Conservation (phyloP, 1,284 basidiomycete genomes). For the Puccinia polysora region DNA sequence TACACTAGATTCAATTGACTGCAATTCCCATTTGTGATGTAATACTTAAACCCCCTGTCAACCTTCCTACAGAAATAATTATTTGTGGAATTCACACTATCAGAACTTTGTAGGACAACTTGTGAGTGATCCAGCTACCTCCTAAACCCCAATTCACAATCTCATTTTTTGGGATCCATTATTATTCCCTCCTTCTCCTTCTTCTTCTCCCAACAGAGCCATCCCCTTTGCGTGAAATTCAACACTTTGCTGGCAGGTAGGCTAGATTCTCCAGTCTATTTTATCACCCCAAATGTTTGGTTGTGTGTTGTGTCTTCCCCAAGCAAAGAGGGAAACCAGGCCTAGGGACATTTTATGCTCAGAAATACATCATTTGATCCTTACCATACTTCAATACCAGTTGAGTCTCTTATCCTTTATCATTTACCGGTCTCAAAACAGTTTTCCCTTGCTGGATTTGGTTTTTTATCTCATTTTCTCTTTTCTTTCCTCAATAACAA, state of each 20-base stretch:
- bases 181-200: too few relatives aligned
- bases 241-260: constrained; percentile 34
- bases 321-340: constrained; percentile 34
- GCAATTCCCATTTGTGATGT: too few relatives aligned
- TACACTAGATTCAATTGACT: not conserved
- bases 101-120: constrained; percentile 36
- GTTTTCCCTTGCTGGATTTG: too few relatives aligned
- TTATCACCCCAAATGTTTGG: constrained; percentile 36
- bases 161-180: too few relatives aligned
- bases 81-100: constrained; percentile 32
- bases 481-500: too few relatives aligned
- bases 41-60: too few relatives aligned
- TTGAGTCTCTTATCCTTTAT: constrained; percentile 5
- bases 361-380: constrained; percentile 39
- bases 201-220: constrained; percentile 10
- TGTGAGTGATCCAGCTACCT: constrained; percentile 4
- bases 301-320: constrained; percentile 40
- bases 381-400: constrained; percentile 42
- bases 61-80: constrained; percentile 30
- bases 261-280: constrained; percentile 36
- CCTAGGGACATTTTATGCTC: constrained; percentile 37
- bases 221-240: constrained; percentile 38
- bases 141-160: too few relatives aligned
- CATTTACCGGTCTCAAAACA: not conserved
- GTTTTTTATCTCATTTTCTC: too few relatives aligned